Percentiles rank a stretch among this genome's conserved stretches.
phyloP scores from a whole-genome alignment of 2,329 filamentous ascomycete genomes.

The Exophiala calicioides region DNA sequence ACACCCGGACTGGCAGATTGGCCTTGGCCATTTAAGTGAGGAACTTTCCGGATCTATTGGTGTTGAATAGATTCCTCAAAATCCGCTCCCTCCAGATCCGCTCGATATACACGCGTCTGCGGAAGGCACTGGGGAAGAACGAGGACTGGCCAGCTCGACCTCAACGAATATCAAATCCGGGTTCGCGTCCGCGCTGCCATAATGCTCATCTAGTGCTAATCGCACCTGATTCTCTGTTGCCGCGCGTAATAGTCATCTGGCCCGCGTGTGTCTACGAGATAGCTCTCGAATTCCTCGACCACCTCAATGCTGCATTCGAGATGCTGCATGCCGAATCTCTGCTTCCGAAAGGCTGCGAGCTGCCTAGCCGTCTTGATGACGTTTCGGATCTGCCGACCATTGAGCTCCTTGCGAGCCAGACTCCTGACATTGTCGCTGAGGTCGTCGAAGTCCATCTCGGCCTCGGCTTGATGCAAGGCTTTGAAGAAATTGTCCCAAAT shows the following conservation, averaged over 20 bases:
- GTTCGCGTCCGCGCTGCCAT: too few species aligned
- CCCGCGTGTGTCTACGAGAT: neutral
- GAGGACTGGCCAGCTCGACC: too few species aligned
- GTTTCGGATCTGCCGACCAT: conserved; percentile 47
- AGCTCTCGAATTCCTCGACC: neutral
- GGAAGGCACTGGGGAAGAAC: too few species aligned
- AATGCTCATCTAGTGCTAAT: too few species aligned
- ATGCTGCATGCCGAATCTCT: neutral
- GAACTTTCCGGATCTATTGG: too few species aligned
- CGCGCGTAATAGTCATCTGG: neutral
- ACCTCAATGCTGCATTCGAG: neutral
- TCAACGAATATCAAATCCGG: too few species aligned
- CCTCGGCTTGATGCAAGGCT: conserved; percentile 2
- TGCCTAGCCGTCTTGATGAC: conserved; percentile 43
- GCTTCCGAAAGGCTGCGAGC: conserved; percentile 10
- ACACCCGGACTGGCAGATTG: too few species aligned
- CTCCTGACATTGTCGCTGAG: conserved; percentile 32
- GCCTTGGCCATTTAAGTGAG: too few species aligned
- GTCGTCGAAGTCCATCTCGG: conserved; percentile 32
- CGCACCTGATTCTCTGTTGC: too few species aligned
- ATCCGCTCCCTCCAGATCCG: too few species aligned
- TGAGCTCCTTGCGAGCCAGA: conserved; percentile 31
- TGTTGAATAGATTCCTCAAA: too few species aligned
- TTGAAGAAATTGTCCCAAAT: conserved; percentile 16
- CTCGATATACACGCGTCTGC: too few species aligned